A percentile compares a stretch with the other conserved stretches of the same genome.
Evolutionary conservation across 1,139 yeast genomes (phyloP).

Genomic region (Saccharomycopsis hybrid): DNA sequence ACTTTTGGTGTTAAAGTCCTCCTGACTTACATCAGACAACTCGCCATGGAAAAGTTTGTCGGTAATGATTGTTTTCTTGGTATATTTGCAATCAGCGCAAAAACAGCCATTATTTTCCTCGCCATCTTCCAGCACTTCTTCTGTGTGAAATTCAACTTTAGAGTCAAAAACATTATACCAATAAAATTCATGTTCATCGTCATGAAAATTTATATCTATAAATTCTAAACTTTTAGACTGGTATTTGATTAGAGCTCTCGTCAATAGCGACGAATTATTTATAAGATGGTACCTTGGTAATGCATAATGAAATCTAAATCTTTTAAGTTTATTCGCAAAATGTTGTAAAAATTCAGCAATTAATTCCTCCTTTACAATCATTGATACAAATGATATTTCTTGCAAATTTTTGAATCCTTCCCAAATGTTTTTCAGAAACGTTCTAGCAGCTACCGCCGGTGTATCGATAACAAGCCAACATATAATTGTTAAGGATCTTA

Average conservation of each 20-base stretch:
- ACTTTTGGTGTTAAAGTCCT: slow-evolving; percentile 24
- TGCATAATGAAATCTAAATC: slow-evolving; percentile 36
- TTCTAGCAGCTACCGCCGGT: slow-evolving; percentile 29
- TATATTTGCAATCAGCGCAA: slow-evolving; percentile 27
- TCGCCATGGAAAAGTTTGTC: slow-evolving; percentile 28
- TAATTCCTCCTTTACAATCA: slow-evolving; percentile 28
- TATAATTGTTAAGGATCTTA: slow-evolving; percentile 33
- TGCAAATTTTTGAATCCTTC: slow-evolving; percentile 30
- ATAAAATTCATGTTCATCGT: slow-evolving; percentile 29
- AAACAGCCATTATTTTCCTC: slow-evolving; percentile 24
- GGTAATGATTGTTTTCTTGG: slow-evolving; percentile 28
- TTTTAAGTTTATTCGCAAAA: slow-evolving; percentile 27
- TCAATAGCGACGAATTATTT: slow-evolving; percentile 29
- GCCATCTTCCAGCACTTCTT: slow-evolving; percentile 24
- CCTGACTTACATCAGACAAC: slow-evolving; percentile 27
- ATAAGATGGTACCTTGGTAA: slow-evolving; percentile 31
- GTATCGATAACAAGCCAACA: slow-evolving; percentile 35
- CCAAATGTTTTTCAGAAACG: slow-evolving; percentile 28
- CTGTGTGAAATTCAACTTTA: slow-evolving; percentile 26
- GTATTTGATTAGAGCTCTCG: slow-evolving; percentile 27
- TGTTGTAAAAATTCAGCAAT: slow-evolving; percentile 29
- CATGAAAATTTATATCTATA: slow-evolving; percentile 28
- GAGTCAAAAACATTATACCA: slow-evolving; percentile 28
- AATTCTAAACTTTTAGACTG: slow-evolving; percentile 32
- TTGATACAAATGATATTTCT: slow-evolving; percentile 36